Evolutionary conservation across 1,284 basidiomycete genomes (phyloP).

Genomic region (Phylloporus sp.): DNA sequence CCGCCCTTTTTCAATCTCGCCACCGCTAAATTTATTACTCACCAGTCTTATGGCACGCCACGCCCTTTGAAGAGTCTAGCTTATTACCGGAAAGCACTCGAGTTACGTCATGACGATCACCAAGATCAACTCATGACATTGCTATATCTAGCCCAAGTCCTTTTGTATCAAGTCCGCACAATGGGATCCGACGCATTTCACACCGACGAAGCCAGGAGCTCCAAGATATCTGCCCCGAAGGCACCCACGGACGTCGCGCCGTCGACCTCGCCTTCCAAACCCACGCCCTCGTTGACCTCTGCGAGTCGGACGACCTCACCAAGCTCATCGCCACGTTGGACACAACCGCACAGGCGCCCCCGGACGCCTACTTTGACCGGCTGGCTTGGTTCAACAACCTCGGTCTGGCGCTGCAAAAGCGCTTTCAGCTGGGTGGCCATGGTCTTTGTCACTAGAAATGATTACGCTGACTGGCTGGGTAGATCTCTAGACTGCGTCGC

Average conservation of each 20-base stretch:
- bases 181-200: neutral
- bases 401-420: neutral
- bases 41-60: neutral
- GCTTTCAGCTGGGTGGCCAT: neutral
- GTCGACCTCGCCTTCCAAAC: neutral
- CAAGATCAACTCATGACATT: neutral
- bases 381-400: neutral
- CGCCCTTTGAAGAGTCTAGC: neutral
- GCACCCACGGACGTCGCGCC: neutral
- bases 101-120: neutral
- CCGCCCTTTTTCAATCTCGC: neutral
- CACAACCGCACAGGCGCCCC: neutral
- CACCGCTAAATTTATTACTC: neutral
- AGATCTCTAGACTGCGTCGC: too few species aligned
- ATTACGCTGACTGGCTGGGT: too few species aligned
- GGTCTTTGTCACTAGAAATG: too few species aligned
- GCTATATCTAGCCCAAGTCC: neutral
- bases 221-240: neutral
- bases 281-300: neutral
- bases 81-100: neutral
- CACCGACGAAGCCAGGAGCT: neutral
- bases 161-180: neutral
- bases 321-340: neutral
- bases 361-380: neutral
- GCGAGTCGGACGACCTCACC: neutral